phyloP scores from a whole-genome alignment of 2,329 filamentous ascomycete genomes.

The Trematosphaeria pertusa region DNA sequence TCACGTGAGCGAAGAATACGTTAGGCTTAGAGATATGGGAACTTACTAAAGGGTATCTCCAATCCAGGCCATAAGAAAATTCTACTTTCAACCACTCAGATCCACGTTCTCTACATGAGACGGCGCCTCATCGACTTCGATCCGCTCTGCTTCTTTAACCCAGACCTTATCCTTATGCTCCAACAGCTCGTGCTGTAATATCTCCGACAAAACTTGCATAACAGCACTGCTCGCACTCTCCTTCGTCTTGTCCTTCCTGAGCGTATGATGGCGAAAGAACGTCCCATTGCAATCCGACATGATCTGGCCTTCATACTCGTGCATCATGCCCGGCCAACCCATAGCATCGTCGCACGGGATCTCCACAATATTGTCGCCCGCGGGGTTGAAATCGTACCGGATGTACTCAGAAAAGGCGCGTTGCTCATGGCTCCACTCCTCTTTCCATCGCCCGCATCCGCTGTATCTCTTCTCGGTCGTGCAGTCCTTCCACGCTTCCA shows the following conservation, averaged over 20 bases:
- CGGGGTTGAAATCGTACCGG: conserved; percentile 40
- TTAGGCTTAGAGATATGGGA: too few relatives aligned
- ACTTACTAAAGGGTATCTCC: too few relatives aligned
- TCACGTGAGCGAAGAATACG: too few relatives aligned
- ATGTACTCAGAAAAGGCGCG: conserved; percentile 43
- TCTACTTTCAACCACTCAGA: too few relatives aligned
- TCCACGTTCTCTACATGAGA: too few relatives aligned
- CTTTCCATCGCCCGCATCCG: conserved; percentile 35
- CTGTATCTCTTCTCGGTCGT: conserved; percentile 33
- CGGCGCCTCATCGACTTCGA: too few relatives aligned
- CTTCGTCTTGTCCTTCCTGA: conserved; percentile 22
- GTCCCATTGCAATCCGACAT: conserved; percentile 35
- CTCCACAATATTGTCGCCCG: conserved; percentile 31
- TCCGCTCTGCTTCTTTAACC: conserved; percentile 1
- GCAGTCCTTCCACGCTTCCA: conserved; percentile 42
- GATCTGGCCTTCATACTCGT: conserved; percentile 18
- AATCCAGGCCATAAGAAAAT: too few relatives aligned
- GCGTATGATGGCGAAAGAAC: conserved; percentile 38
- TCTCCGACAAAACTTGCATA: conserved; percentile 18
- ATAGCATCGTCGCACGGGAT: conserved; percentile 46
- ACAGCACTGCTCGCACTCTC: conserved; percentile 8
- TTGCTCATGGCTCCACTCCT: conserved; percentile 42
- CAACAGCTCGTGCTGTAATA: conserved; percentile 15
- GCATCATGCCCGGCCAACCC: conserved; percentile 36
- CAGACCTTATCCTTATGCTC: conserved; percentile 7